These are phyloP conservation scores for Yamadazyma buinensis DNA, from an alignment of 1,139 yeast genomes.

Conservation along the genomic window DNA sequence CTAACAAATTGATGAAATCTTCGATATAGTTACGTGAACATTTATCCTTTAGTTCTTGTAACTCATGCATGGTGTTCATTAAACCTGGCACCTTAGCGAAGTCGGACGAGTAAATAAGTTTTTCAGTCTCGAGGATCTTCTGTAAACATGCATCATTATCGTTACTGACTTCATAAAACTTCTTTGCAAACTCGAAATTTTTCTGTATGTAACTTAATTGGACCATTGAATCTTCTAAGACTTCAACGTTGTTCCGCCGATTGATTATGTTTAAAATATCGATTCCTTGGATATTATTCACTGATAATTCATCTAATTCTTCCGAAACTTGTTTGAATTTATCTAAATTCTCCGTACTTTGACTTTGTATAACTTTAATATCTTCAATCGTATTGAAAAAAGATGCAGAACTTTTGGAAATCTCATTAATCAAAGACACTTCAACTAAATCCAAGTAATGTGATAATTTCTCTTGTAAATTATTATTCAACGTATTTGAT, in stretches of 20 bases:
- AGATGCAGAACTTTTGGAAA: constrained; percentile 77
- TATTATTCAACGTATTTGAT: constrained; percentile 30
- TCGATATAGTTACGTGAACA: constrained; percentile 69
- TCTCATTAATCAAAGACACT: constrained; percentile 72
- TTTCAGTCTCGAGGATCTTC: constrained; percentile 53
- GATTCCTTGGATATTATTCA: constrained; percentile 48
- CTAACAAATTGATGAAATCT: constrained; percentile 50
- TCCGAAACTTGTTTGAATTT: constrained; percentile 26
- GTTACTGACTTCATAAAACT: constrained; percentile 21
- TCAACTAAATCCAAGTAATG: constrained; percentile 85
- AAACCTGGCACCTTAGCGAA: constrained; percentile 59
- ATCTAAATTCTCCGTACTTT: constrained; percentile 50
- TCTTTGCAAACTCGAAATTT: constrained; percentile 51
- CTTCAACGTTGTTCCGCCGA: constrained; percentile 57
- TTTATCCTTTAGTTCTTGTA: constrained; percentile 44
- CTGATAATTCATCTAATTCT: constrained; percentile 14
- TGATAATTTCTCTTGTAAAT: constrained; percentile 76
- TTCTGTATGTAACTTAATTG: constrained; percentile 55
- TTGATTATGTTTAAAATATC: constrained; percentile 49
- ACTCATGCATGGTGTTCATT: constrained; percentile 48
- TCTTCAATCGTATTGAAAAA: constrained; percentile 84
- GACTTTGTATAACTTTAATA: constrained; percentile 57
- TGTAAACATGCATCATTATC: constrained; percentile 44
- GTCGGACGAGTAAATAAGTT: constrained; percentile 29
- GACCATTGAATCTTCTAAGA: constrained; percentile 59